phyloP scores from a whole-genome alignment of 2,329 filamentous ascomycete species.

The Trichoderma lentiforme region DNA sequence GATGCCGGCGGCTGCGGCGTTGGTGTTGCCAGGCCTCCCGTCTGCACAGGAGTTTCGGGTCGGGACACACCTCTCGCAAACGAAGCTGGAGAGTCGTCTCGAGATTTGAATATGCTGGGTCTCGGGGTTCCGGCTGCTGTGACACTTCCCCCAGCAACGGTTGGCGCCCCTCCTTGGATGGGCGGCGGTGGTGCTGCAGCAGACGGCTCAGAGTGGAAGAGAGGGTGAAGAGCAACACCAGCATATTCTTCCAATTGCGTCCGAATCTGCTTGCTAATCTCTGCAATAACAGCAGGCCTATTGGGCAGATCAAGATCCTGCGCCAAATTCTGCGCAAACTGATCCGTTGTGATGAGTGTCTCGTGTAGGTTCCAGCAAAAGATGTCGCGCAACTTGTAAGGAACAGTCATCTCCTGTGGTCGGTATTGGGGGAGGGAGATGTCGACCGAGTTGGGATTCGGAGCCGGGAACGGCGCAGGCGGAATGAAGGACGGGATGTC shows the following conservation, averaged over 20 bases:
- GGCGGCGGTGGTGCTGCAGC: constrained; percentile 23
- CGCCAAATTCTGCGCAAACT: constrained; percentile 87
- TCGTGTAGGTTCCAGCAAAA: constrained; percentile 98
- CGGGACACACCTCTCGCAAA: constrained; percentile 41
- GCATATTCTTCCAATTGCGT: constrained; percentile 96
- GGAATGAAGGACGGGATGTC: constrained; percentile 79
- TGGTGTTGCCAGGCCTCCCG: constrained; percentile 49
- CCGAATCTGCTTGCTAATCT: constrained; percentile 91
- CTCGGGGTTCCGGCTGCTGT: constrained; percentile 29
- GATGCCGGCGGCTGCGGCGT: constrained; percentile 43
- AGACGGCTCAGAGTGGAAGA: constrained; percentile 67
- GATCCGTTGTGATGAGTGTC: constrained; percentile 87
- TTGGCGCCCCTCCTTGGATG: constrained; percentile 11
- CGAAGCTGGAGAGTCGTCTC: constrained; percentile 39
- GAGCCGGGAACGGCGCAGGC: constrained; percentile 60
- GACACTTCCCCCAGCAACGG: constrained; percentile 21
- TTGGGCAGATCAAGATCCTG: constrained; percentile 91
- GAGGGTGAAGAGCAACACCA: constrained; percentile 84
- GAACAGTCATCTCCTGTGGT: constrained; percentile 72
- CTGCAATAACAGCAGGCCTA: constrained; percentile 62
- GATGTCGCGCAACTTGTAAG: constrained; percentile 88
- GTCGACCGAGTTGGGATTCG: constrained; percentile 62
- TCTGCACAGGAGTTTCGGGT: constrained; percentile 55
- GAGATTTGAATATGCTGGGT: constrained; percentile 33
- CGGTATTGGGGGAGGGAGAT: constrained; percentile 75